Evolutionary conservation across 2,329 filamentous ascomycete species (phyloP).

Genomic region (Alternaria sp.): DNA sequence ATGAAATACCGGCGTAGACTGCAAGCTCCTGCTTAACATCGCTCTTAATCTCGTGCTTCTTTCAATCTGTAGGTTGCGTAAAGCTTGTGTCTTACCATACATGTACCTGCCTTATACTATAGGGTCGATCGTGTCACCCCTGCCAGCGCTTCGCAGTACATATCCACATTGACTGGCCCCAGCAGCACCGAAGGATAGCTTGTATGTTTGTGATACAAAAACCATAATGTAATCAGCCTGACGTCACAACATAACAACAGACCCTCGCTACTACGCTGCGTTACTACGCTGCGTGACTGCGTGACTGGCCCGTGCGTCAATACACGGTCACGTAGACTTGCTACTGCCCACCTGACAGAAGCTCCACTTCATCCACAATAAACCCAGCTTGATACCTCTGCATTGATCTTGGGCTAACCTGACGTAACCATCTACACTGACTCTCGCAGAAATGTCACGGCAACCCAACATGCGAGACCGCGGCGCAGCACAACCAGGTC

Average conservation of each 20-base stretch:
- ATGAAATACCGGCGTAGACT: background rate
- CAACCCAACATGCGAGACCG: background rate
- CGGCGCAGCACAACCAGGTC: background rate
- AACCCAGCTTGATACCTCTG: background rate
- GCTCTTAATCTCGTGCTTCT: no score
- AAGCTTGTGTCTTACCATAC: background rate
- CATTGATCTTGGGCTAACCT: background rate
- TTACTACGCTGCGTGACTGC: background rate
- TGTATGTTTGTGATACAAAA: background rate
- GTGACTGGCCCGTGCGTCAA: background rate
- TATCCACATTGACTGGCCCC: background rate
- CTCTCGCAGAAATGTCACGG: background rate
- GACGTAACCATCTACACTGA: background rate
- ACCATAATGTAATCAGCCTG: background rate
- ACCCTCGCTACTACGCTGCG: no score
- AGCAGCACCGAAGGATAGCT: background rate
- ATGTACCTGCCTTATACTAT: background rate
- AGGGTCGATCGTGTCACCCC: background rate
- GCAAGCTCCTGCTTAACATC: no score
- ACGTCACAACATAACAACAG: background rate
- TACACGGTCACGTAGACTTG: background rate
- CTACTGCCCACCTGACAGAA: no score
- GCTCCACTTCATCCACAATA: background rate
- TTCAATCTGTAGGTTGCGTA: background rate
- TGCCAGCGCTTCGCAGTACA: background rate